Conservation (phyloP, 2,329 filamentous ascomycete species). For the Aspergillus sergii region DNA sequence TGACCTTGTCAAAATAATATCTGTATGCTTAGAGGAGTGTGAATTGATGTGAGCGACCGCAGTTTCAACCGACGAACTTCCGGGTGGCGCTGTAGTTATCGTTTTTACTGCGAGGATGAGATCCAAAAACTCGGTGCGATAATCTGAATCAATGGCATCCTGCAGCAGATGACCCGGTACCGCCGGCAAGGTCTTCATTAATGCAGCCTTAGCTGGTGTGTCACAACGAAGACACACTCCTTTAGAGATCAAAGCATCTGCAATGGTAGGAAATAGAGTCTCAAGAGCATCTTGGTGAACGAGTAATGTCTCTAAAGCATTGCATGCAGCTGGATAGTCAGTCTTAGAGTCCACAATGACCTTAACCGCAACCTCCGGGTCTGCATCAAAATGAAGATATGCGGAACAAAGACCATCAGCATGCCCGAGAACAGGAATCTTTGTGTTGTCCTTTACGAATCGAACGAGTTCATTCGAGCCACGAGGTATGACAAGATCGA, state of each 20-base stretch:
- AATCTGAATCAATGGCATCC: conserved; percentile 72
- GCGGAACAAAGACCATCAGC: conserved; percentile 90
- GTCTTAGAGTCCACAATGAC: conserved; percentile 91
- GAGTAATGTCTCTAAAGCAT: conserved; percentile 87
- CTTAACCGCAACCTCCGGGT: conserved; percentile 69
- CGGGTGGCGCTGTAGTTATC: conserved; percentile 51
- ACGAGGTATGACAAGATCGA: conserved; percentile 93
- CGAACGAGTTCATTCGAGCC: conserved; percentile 88
- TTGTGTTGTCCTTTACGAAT: conserved; percentile 86
- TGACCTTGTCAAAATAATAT: conserved; percentile 79
- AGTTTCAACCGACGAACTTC: conserved; percentile 56
- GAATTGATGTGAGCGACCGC: conserved; percentile 88
- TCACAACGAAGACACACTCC: conserved; percentile 87
- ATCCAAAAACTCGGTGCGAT: conserved; percentile 84
- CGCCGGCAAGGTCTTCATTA: conserved; percentile 53
- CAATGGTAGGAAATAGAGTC: conserved; percentile 70
- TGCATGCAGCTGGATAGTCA: conserved; percentile 93
- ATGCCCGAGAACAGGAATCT: conserved; percentile 94
- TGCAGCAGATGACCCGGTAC: conserved; percentile 57
- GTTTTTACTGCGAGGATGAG: conserved; percentile 82
- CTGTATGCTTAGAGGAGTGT: conserved; percentile 92
- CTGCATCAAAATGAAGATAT: conserved; percentile 80
- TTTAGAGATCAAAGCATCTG: conserved; percentile 71
- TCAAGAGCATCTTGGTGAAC: conserved; percentile 72
- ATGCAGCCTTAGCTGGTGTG: conserved; percentile 63